These are phyloP conservation scores for Alternaria sp. DNA, from an alignment of 2,329 filamentous ascomycete species.

Conservation along the genomic window DNA sequence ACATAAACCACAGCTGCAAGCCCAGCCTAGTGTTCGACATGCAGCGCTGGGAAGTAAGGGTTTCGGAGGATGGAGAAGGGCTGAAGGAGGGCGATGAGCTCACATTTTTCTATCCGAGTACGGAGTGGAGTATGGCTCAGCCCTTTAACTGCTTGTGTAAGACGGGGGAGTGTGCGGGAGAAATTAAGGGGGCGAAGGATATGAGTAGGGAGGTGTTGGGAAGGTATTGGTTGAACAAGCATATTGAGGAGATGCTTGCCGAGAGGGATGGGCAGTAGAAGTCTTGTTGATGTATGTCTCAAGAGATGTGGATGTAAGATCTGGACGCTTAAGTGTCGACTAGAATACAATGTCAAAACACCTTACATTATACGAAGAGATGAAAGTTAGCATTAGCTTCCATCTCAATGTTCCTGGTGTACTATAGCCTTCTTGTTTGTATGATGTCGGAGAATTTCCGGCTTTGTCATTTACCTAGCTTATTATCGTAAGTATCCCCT, in stretches of 20 bases:
- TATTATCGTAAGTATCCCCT: not conserved
- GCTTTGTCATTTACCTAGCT: not conserved
- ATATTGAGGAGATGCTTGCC: conserved; percentile 44
- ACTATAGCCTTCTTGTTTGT: not conserved
- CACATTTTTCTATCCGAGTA: conserved; percentile 77
- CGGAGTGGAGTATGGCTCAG: conserved; percentile 78
- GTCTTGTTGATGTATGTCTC: not conserved
- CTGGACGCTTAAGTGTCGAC: not conserved
- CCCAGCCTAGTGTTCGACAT: conserved; percentile 65
- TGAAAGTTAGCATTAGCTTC: not conserved
- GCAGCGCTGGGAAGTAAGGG: conserved; percentile 60
- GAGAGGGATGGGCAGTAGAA: conserved; percentile 24
- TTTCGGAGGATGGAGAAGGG: conserved; percentile 51
- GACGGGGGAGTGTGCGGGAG: conserved; percentile 65
- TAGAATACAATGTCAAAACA: not conserved
- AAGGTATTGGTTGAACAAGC: conserved; percentile 58
- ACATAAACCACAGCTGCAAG: conserved; percentile 64
- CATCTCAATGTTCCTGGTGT: not conserved
- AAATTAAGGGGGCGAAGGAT: conserved; percentile 69
- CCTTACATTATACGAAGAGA: not conserved
- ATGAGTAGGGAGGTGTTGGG: conserved; percentile 64
- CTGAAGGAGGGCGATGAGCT: conserved; percentile 52
- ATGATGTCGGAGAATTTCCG: not conserved
- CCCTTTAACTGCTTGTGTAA: conserved; percentile 73
- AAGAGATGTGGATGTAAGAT: not conserved